Evolutionary conservation across 2,329 filamentous ascomycete species (phyloP).

Genomic region (Domatiomyces catenatus): DNA sequence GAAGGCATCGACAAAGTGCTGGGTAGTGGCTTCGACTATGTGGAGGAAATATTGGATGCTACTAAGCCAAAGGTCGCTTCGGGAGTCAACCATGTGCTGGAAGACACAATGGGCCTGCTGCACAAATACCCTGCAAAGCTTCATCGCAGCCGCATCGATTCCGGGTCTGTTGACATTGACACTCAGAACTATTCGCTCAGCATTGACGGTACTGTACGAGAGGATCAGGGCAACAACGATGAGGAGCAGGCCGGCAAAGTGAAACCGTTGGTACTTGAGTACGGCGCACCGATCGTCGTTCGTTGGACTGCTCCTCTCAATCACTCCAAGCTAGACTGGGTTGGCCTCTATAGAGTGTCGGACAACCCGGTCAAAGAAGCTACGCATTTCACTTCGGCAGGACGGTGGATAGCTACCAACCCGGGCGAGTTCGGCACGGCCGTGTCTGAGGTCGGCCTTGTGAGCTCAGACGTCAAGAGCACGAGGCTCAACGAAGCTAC

Average conservation of each 20-base stretch:
- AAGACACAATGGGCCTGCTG: slow-evolving; percentile 75
- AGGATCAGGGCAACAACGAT: slow-evolving; percentile 48
- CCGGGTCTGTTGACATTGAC: slow-evolving; percentile 65
- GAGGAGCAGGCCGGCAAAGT: slow-evolving; percentile 43
- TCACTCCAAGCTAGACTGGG: slow-evolving; percentile 85
- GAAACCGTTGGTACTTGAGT: slow-evolving; percentile 68
- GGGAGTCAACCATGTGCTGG: slow-evolving; percentile 72
- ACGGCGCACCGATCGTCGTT: slow-evolving; percentile 76
- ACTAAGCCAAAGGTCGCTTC: slow-evolving; percentile 74
- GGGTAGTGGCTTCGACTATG: slow-evolving; percentile 70
- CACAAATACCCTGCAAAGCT: slow-evolving; percentile 78
- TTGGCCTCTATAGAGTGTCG: slow-evolving; percentile 88
- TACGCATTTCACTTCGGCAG: slow-evolving; percentile 70
- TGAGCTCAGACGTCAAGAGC: slow-evolving; percentile 50
- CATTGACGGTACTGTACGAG: slow-evolving; percentile 50
- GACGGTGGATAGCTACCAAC: slow-evolving; percentile 76
- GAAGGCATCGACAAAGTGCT: slow-evolving; percentile 75
- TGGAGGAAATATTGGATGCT: slow-evolving; percentile 77
- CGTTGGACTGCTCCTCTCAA: slow-evolving; percentile 79
- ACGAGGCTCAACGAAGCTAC: slow-evolving; percentile 32
- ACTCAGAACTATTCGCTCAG: slow-evolving; percentile 64
- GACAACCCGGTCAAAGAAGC: slow-evolving; percentile 77
- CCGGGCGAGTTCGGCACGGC: slow-evolving; percentile 59
- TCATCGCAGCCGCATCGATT: slow-evolving; percentile 62
- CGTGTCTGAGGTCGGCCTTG: slow-evolving; percentile 60